Base-by-base conservation (phyloP, 108 stramenopile species). In the Mediolabrus comicus region DNA sequence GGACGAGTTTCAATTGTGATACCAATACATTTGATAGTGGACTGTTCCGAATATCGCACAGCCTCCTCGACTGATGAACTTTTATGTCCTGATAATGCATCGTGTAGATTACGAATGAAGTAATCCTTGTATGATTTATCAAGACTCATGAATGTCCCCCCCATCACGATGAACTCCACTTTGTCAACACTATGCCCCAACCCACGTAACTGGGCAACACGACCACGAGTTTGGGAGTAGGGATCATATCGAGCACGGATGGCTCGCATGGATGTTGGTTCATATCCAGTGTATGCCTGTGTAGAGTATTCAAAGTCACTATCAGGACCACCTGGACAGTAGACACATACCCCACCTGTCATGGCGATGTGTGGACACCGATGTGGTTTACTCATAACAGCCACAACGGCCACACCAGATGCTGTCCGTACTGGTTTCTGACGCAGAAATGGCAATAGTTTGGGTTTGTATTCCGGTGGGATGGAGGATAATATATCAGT, bases 1-100 rank as follows among this genome's bases (percentile, higher is more conserved):
- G 98, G 98, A 26, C 98, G 73, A 3, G 98, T 98, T 68, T 98
- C 98, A 64, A 98, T 92, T 4, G 98, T 98, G 58, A 98, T 95
- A 1, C 97, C 98, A 67, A 97, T 95, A 62, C 95, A 92, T 72
- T 95, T 95, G 32, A 81, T 91, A 0, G 84, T 86, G 25, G 82
- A 68, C 43, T 98, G 95, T 77, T 98, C 97, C 24, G 86, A 88
- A 70, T 91, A 96, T 26, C 73, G 60, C 22, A 98, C 88, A 13
- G 95, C 90, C 73, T 98, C 97, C 59, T 84, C 81, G 29, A 98
- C 95, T 9, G 75, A 74, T 22, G 83, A 83, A 39, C 90, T 91
- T 29, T 80, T 65, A 65, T 96, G 94, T 51, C 97, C 97, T 19
- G 84, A 86, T 19, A 98, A 67, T 4, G 97, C 97, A 81, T 98